A percentile compares a stretch with the other conserved stretches of the same genome.
Evolutionary conservation across 208 protist species (phyloP).

Genomic region (Crithidia mellificae): DNA sequence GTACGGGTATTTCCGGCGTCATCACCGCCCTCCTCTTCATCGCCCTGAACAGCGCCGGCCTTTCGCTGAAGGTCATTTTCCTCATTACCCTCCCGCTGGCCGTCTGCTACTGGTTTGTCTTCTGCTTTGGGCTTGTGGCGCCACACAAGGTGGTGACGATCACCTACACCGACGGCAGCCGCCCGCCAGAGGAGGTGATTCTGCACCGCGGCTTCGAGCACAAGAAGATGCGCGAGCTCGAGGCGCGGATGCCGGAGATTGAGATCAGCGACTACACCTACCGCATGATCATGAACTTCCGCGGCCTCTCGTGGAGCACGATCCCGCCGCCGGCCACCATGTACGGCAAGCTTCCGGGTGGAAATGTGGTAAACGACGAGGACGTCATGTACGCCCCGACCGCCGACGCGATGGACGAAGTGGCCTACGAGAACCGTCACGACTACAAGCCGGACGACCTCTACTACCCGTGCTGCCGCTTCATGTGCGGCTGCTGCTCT

Average conservation of each 20-base stretch:
- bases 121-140: constrained; percentile 65
- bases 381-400: constrained; percentile 6
- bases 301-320: constrained; percentile 36
- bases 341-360: constrained; percentile 13
- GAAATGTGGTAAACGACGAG: constrained; percentile 13
- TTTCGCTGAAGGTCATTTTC: constrained; percentile 64
- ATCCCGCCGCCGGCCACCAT: constrained; percentile 23
- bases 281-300: constrained; percentile 58
- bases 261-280: too few species aligned
- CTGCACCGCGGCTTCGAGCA: constrained; percentile 43
- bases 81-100: constrained; percentile 68
- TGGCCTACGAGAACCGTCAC: constrained; percentile 6
- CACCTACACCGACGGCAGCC: constrained; percentile 20
- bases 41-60: constrained; percentile 47
- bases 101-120: constrained; percentile 71
- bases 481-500: constrained; percentile 35
- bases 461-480: constrained; percentile 40
- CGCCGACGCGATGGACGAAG: constrained; percentile 12
- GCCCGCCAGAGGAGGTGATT: constrained; percentile 21
- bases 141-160: constrained; percentile 45
- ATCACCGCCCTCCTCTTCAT: constrained; percentile 75
- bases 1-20: constrained; percentile 90
- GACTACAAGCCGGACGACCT: constrained; percentile 34
- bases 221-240: constrained; percentile 35
- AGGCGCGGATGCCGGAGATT: constrained; percentile 14